Percentiles rank a stretch among this genome's conserved stretches.
Conservation (phyloP, 306 rosid species). For the Oxytropis ochrocephala region DNA sequence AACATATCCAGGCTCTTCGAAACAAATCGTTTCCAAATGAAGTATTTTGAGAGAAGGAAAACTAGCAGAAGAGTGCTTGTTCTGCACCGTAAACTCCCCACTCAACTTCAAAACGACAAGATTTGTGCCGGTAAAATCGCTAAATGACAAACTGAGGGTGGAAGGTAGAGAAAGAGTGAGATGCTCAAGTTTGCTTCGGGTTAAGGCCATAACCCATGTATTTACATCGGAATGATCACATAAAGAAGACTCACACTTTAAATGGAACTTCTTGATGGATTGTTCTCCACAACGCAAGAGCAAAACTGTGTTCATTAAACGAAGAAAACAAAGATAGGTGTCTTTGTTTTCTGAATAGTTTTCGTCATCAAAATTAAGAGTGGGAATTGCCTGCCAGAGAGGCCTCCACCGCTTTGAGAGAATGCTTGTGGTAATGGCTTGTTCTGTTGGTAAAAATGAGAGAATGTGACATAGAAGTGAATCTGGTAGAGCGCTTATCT, state of each 20-base stretch:
- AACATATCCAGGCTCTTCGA: fast-evolving
- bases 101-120: neutral
- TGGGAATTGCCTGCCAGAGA: too few relatives aligned
- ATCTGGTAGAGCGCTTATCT: too few relatives aligned
- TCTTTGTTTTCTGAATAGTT: too few relatives aligned
- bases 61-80: neutral
- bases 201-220: too few relatives aligned
- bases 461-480: too few relatives aligned
- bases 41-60: neutral
- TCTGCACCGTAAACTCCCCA: too few relatives aligned
- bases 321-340: too few relatives aligned
- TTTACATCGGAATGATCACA: fast-evolving
- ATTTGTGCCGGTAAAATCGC: neutral
- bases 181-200: neutral
- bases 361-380: too few relatives aligned
- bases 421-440: too few relatives aligned
- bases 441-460: too few relatives aligned
- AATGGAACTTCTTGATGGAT: neutral
- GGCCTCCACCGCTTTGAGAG: too few relatives aligned
- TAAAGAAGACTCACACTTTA: neutral
- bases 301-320: neutral
- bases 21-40: neutral
- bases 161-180: neutral
- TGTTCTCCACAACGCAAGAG: neutral
- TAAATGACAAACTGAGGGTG: neutral